Evolutionary conservation across 2,329 filamentous ascomycete species (phyloP).

Genomic region (Cladophialophora immunda): DNA sequence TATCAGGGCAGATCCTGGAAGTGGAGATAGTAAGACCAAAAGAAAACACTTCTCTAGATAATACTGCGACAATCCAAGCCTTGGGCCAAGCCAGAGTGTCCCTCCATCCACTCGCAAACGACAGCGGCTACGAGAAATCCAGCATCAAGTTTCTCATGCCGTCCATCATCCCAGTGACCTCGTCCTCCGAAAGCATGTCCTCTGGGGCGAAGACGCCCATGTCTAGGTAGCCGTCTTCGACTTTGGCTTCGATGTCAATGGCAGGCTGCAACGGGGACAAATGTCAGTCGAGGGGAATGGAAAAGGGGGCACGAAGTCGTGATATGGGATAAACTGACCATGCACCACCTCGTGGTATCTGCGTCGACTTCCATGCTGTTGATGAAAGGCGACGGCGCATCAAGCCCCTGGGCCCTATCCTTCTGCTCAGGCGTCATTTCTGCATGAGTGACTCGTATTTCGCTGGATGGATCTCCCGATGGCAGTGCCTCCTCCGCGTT

Average conservation of each 20-base stretch:
- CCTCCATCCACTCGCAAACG: background rate
- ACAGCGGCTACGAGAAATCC: constrained; percentile 1
- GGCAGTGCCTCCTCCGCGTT: background rate
- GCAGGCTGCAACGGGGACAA: constrained; percentile 52
- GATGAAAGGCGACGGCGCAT: constrained; percentile 33
- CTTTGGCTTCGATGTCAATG: constrained; percentile 64
- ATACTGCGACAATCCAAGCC: no score
- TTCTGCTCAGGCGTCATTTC: constrained; percentile 15
- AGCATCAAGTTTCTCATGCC: constrained; percentile 27
- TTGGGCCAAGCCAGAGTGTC: no score
- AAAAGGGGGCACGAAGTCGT: background rate
- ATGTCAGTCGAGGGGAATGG: constrained; percentile 9
- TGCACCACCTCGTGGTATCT: constrained; percentile 29
- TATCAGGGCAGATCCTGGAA: background rate
- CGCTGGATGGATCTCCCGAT: background rate
- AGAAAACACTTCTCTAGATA: background rate
- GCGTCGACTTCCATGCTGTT: background rate
- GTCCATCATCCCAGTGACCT: constrained; percentile 24
- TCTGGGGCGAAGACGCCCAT: constrained; percentile 62
- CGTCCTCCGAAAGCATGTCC: constrained; percentile 51
- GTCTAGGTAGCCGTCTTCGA: constrained; percentile 57
- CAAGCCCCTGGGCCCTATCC: background rate
- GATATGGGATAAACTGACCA: constrained; percentile 32
- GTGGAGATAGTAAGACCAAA: background rate
- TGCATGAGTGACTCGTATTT: constrained; percentile 25